These are phyloP conservation scores for Asterochloris erici DNA, from an alignment of 139 green algal genomes.

Conservation along the genomic window DNA sequence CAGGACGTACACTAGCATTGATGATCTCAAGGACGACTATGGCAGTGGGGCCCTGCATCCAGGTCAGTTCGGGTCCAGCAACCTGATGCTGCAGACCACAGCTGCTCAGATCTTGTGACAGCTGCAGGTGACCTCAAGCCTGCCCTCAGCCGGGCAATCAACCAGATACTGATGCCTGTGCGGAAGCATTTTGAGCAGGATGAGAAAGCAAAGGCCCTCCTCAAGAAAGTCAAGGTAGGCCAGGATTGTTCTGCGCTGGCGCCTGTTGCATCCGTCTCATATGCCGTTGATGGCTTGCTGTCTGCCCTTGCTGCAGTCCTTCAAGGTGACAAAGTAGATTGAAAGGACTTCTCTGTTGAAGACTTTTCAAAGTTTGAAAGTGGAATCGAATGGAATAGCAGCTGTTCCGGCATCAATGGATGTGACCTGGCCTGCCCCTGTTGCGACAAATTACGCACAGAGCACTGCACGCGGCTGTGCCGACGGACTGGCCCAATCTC, in stretches of 20 bases:
- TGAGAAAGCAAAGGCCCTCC: constrained; percentile 84
- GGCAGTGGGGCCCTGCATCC: constrained; percentile 69
- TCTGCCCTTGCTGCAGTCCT: no score
- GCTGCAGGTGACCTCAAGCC: constrained; percentile 74
- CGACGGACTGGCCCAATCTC: no score
- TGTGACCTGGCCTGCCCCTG: no score
- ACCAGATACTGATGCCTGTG: constrained; percentile 92
- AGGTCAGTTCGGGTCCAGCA: constrained; percentile 18
- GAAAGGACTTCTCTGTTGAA: no score
- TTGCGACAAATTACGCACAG: no score
- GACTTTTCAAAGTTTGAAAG: no score
- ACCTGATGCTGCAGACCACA: background rate
- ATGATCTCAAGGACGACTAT: constrained; percentile 85
- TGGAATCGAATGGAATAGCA: no score
- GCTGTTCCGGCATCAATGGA: no score
- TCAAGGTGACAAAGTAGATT: no score
- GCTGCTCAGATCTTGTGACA: background rate
- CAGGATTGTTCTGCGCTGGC: background rate
- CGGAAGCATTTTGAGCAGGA: constrained; percentile 94
- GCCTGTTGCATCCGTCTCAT: no score
- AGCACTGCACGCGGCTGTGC: no score
- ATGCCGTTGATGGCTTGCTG: no score
- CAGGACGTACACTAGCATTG: constrained; percentile 64
- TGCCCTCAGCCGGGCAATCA: constrained; percentile 70
- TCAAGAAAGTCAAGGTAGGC: constrained; percentile 81